Base-by-base conservation (phyloP, 805 yeast species). In the Candida tammaniensis region DNA sequence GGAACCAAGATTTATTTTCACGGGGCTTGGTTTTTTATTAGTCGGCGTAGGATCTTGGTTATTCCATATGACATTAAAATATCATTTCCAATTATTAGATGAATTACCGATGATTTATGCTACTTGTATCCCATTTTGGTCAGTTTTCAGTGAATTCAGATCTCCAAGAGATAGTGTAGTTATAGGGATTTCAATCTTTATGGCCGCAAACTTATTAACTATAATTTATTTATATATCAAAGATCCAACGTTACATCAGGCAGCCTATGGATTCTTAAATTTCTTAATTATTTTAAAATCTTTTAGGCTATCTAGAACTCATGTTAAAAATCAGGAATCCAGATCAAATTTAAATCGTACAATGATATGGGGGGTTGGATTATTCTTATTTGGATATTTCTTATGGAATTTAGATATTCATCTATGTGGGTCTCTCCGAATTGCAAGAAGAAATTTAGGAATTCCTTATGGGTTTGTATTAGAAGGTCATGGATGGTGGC, bases 401-500 rank as follows among this genome's bases (percentile, higher is more conserved):
- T 64, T 87, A 38, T 91, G 98, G 98, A 87, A 87, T 54, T 56
- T 86, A 47, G 98, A 91, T 56, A 86, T 85, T 38, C 84, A 86
- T 44, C 73, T 82, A 37, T 91, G 98, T 56, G 46, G 64, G 11
- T 55, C 57, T 16, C 80, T 86, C 58, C 71, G 79, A 24, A 40
- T 58, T 5, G 51, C 76, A 11, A 74, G 96, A 56, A 73, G 93
- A 39, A 46, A 61, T 4, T 59, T 68, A 55, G 95, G 97, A 3
- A 72, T 83, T 63, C 97, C 97, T 2, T 74, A 82, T 34, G 98
- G 98, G 1, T 74, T 87, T 41, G 45, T 91, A 3, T 66, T 91
- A 22, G 98, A 91, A 58, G 83, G 95, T 18, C 98, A 91, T 52
- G 96, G 95, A 16, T 91, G 97, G 97, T 91, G 98, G 98, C 98